Percentiles rank a stretch among this genome's conserved stretches.
These are phyloP conservation scores for Fusarium sulawesiense DNA, from an alignment of 2,329 filamentous ascomycete species.

Conservation along the genomic window DNA sequence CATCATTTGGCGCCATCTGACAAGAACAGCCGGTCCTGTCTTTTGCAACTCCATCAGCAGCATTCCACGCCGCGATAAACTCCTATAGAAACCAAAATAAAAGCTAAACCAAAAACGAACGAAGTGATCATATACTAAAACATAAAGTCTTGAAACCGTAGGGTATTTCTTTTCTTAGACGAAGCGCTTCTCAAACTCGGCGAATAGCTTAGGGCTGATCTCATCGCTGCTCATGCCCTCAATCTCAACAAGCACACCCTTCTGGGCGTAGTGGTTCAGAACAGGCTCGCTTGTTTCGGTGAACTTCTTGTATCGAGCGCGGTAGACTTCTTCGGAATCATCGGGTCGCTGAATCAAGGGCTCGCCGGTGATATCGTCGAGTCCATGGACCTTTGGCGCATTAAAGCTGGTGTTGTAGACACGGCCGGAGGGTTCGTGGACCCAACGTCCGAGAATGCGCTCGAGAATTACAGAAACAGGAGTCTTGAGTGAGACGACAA, in stretches of 20 bases:
- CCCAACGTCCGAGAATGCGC: constrained; percentile 91
- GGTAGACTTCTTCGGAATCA: constrained; percentile 89
- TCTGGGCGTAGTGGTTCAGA: constrained; percentile 87
- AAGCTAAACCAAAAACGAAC: constrained; percentile 20
- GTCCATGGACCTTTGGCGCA: constrained; percentile 80
- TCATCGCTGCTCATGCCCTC: constrained; percentile 92
- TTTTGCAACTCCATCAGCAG: constrained; percentile 40
- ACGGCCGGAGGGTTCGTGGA: constrained; percentile 89
- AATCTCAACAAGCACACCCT: constrained; percentile 87
- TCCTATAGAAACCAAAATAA: constrained; percentile 26
- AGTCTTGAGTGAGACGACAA: constrained; percentile 88
- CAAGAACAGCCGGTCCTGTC: constrained; percentile 15
- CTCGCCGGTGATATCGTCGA: constrained; percentile 93
- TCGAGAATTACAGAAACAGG: constrained; percentile 88
- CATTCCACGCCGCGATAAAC: constrained; percentile 42
- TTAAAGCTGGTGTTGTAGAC: constrained; percentile 98
- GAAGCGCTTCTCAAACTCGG: constrained; percentile 85
- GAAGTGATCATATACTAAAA: constrained; percentile 17
- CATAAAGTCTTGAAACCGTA: constrained; percentile 20
- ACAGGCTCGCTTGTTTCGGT: constrained; percentile 87
- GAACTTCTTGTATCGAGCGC: constrained; percentile 82
- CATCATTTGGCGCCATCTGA: constrained; percentile 25
- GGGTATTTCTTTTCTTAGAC: constrained; percentile 41
- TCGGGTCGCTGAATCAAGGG: constrained; percentile 83
- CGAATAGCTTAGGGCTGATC: constrained; percentile 89